A percentile compares a stretch with the other conserved stretches of the same genome.
Evolutionary conservation across 2,329 filamentous ascomycete species (phyloP).

Genomic region (Fusarium xyrophilum): DNA sequence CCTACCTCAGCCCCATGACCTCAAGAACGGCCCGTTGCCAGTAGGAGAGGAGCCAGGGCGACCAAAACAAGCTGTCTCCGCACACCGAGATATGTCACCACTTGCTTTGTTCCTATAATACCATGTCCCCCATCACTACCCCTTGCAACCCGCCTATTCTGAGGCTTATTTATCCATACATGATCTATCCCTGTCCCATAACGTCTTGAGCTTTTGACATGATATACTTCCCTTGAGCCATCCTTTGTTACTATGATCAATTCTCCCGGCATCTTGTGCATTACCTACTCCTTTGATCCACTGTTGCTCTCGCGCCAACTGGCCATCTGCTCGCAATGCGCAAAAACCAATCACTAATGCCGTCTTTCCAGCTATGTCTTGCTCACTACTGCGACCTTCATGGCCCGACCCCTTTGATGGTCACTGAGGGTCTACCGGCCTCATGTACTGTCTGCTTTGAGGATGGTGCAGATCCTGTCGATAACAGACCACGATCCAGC

Average conservation of each 20-base stretch:
- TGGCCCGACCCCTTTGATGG: conserved; percentile 73
- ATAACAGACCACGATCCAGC: conserved; percentile 52
- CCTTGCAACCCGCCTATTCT: conserved; percentile 21
- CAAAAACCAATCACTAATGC: conserved; percentile 44
- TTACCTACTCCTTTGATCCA: not conserved
- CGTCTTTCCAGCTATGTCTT: conserved; percentile 66
- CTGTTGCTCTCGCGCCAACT: conserved; percentile 8
- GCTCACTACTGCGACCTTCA: conserved; percentile 76
- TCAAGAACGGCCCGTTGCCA: conserved; percentile 31
- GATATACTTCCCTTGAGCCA: conserved; percentile 24
- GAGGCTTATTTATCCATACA: conserved; percentile 24
- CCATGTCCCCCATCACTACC: conserved; percentile 21
- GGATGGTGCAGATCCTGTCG: conserved; percentile 39
- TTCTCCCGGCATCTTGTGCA: conserved; percentile 9
- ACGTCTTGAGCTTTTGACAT: conserved; percentile 37
- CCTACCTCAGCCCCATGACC: conserved; percentile 39
- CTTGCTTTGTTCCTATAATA: conserved; percentile 23
- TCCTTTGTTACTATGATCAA: conserved; percentile 26
- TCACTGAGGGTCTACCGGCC: conserved; percentile 70
- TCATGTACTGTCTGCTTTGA: conserved; percentile 67
- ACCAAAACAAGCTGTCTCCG: conserved; percentile 19
- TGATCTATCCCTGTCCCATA: conserved; percentile 32
- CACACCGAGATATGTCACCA: conserved; percentile 32
- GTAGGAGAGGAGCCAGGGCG: conserved; percentile 24
- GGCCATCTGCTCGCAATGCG: conserved; percentile 38